Evolutionary conservation across 2,329 filamentous ascomycete genomes (phyloP).

Genomic region (Aspergillus phoenicis): DNA sequence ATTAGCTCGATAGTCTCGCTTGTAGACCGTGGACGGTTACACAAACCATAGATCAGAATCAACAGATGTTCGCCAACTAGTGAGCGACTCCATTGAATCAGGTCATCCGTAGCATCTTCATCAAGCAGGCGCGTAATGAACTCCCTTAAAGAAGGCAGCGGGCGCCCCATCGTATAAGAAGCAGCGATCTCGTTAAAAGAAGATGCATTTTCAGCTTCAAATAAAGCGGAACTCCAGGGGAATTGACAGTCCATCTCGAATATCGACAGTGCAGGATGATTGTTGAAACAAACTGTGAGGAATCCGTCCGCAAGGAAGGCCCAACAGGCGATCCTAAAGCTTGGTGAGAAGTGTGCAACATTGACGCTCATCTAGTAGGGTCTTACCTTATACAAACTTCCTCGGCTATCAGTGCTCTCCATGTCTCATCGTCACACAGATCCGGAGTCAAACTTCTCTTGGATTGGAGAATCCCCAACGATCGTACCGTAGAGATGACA

Average conservation of each 20-base stretch:
- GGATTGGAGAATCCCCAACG: slow-evolving; percentile 30
- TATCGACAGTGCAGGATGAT: slow-evolving; percentile 32
- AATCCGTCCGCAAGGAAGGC: slow-evolving; percentile 37
- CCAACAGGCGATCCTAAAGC: slow-evolving; percentile 30
- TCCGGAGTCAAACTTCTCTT: slow-evolving; percentile 23
- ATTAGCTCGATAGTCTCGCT: background rate
- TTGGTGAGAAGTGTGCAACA: background rate
- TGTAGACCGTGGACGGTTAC: too few species aligned
- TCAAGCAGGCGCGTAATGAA: slow-evolving; percentile 30
- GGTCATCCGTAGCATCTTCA: slow-evolving; percentile 11
- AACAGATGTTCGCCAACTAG: slow-evolving; percentile 34
- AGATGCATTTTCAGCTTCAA: slow-evolving; percentile 32
- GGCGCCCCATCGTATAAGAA: slow-evolving; percentile 9
- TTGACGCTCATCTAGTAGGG: background rate
- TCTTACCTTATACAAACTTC: slow-evolving; percentile 30
- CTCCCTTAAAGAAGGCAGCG: slow-evolving; percentile 29
- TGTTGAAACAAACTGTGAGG: slow-evolving; percentile 37
- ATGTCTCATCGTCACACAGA: slow-evolving; percentile 23
- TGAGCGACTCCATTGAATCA: slow-evolving; percentile 27
- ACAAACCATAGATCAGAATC: slow-evolving; percentile 35
- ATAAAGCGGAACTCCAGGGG: slow-evolving; percentile 33
- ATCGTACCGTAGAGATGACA: slow-evolving; percentile 33
- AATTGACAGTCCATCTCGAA: slow-evolving; percentile 37
- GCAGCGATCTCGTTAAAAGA: slow-evolving; percentile 26
- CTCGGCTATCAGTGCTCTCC: slow-evolving; percentile 28